Base-by-base conservation (phyloP, 805 yeast genomes). In the Nakazawaea wyomingensis region DNA sequence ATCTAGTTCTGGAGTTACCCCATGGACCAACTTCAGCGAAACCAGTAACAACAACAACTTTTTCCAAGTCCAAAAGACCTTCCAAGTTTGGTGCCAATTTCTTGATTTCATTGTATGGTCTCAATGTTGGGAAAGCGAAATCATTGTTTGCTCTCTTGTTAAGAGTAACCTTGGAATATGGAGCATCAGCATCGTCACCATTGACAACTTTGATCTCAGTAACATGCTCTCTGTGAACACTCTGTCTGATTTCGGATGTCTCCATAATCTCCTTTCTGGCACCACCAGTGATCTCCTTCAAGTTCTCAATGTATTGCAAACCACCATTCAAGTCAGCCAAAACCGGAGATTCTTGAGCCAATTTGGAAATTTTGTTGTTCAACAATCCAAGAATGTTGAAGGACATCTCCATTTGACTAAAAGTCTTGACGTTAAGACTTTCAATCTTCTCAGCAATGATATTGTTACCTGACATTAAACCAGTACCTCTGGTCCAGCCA, bases 401-500 rank as follows among this genome's bases (percentile, higher is more conserved):
- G 36, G 99, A 97, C 99, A 93, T 93, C 72, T 93, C 99, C 68
- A 86, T 85, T 71, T 93, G 99, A 43, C 96, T 86, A 80, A 91
- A 93, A 34, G 99, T 93, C 71, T 98, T 85, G 38, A 93, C 97
- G 58, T 99, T 98, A 48, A 85, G 72, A 62, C 80, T 79, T 71
- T 93, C 99, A 60, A 93, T 86, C 54, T 97, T 97, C 70, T 90
- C 96, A 48, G 99, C 96, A 64, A 93, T 87, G 62, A 88, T 84
- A 72, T 93, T 93, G 77, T 93, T 93, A 55, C 83, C 97, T 59
- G 89, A 76, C 99, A 93, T 93, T 61, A 93, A 81, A 61, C 99
- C 99, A 47, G 99, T 93, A 68, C 99, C 99, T 77, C 99, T 87
- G 51, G 99, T 93, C 99, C 99, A 93, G 64, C 99, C 99, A 66